A percentile compares a stretch with the other conserved stretches of the same genome.
phyloP scores from a whole-genome alignment of 2,329 filamentous ascomycete species.

The Didymella pomorum region DNA sequence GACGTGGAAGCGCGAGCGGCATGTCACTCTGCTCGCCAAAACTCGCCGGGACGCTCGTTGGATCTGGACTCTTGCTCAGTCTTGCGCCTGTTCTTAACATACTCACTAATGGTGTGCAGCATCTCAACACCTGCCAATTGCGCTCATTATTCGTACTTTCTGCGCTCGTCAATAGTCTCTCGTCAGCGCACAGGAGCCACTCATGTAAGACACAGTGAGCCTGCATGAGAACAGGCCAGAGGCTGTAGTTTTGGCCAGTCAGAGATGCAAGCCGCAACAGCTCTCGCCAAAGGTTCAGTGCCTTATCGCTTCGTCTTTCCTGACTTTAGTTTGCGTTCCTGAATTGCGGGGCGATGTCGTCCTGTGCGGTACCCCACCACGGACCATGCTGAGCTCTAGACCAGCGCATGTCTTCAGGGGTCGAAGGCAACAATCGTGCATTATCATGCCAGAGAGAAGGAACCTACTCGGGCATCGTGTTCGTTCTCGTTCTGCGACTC shows the following conservation, averaged over 20 bases:
- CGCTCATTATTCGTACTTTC: conserved; percentile 7
- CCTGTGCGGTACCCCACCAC: not conserved
- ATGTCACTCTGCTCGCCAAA: conserved; percentile 18
- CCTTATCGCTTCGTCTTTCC: conserved; percentile 7
- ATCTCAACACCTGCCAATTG: conserved; percentile 18
- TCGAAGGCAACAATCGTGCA: not conserved
- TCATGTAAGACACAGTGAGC: not conserved
- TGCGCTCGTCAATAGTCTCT: conserved; percentile 8
- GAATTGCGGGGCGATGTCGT: conserved; percentile 4
- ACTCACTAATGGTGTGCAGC: conserved; percentile 11
- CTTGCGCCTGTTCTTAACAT: not conserved
- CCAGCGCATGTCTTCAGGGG: conserved; percentile 1
- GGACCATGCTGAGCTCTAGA: conserved; percentile 2
- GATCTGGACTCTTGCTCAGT: conserved; percentile 15
- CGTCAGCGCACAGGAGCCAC: conserved; percentile 7
- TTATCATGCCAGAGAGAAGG: not conserved
- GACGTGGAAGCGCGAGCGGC: conserved; percentile 1
- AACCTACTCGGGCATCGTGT: not conserved
- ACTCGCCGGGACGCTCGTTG: not conserved
- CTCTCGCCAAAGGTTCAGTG: not conserved
- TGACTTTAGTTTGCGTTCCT: conserved; percentile 6
- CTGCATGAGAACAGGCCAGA: conserved; percentile 3
- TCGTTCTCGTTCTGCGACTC: not conserved
- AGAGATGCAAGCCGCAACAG: conserved; percentile 2
- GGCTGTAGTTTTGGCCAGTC: not conserved